Conservation (phyloP, 257 asterid genomes). For the Solanum piurae region DNA sequence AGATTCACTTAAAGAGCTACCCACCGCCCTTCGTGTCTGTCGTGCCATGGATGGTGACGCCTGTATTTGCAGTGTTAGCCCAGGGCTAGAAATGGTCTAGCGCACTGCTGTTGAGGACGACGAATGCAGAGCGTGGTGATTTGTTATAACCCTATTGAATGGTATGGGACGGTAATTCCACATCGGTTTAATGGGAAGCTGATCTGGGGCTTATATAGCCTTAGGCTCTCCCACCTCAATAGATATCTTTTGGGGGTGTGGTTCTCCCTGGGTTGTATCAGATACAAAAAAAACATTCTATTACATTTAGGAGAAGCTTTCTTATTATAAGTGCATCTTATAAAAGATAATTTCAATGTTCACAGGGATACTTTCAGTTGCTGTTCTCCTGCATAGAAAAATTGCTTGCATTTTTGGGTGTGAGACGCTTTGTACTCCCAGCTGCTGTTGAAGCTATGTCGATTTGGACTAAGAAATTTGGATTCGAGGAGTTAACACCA, state of each 20-base stretch:
- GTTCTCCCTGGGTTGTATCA: neutral
- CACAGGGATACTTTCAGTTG: slow-evolving; percentile 87
- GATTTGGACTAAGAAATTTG: slow-evolving; percentile 91
- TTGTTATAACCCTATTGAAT: neutral
- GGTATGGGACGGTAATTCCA: neutral
- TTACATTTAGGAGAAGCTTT: neutral
- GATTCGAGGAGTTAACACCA: slow-evolving; percentile 46
- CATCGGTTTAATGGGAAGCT: neutral
- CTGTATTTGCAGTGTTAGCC: neutral
- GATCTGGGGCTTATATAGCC: neutral
- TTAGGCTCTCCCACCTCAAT: neutral
- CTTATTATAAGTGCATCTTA: neutral
- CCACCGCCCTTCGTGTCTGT: neutral
- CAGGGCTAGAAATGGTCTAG: neutral
- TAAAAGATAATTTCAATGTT: neutral
- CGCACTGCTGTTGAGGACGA: neutral
- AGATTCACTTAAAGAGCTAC: neutral
- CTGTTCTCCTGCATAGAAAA: slow-evolving; percentile 75
- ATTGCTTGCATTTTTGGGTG: slow-evolving; percentile 55
- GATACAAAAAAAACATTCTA: neutral
- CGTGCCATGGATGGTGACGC: neutral
- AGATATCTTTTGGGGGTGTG: neutral
- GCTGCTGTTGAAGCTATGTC: slow-evolving; percentile 81
- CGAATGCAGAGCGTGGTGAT: neutral
- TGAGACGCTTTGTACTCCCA: slow-evolving; percentile 75